phyloP scores from a whole-genome alignment of 2,329 filamentous ascomycete genomes.

The Erysiphe neolycopersici region DNA sequence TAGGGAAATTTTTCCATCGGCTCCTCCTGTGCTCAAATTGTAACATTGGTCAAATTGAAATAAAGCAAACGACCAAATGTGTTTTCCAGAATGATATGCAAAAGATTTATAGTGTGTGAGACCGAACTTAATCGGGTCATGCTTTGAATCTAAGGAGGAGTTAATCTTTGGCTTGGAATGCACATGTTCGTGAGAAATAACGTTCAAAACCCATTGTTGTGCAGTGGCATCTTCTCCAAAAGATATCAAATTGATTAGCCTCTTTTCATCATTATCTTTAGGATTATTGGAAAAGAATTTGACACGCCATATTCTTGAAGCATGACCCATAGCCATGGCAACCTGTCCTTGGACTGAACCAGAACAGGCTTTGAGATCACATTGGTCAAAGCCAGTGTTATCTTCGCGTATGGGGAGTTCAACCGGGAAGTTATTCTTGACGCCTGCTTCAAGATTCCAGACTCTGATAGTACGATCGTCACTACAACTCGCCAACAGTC shows the following conservation, averaged over 20 bases:
- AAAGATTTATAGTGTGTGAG: slow-evolving; percentile 12
- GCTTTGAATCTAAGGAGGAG: background rate
- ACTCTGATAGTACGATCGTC: slow-evolving; percentile 76
- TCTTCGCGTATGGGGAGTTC: slow-evolving; percentile 8
- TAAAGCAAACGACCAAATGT: slow-evolving; percentile 58
- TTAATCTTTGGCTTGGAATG: background rate
- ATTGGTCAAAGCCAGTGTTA: slow-evolving; percentile 36
- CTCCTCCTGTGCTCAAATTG: slow-evolving; percentile 44
- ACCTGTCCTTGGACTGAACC: slow-evolving; percentile 22
- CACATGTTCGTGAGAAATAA: background rate
- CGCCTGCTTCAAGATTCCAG: slow-evolving; percentile 38
- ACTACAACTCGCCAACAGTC: slow-evolving; percentile 73
- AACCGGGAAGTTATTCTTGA: background rate
- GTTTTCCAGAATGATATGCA: slow-evolving; percentile 56
- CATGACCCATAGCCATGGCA: slow-evolving; percentile 59
- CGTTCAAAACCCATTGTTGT: slow-evolving; percentile 32
- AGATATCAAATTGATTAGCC: slow-evolving; percentile 32
- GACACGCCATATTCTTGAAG: slow-evolving; percentile 73
- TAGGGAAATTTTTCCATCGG: slow-evolving; percentile 42
- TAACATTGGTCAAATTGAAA: background rate
- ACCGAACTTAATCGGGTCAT: too few relatives aligned
- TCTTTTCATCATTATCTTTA: background rate
- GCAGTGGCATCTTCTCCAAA: slow-evolving; percentile 65
- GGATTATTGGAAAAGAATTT: slow-evolving; percentile 26
- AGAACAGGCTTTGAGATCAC: slow-evolving; percentile 11